phyloP scores from a whole-genome alignment of 257 asterid species.

The Nicotiana noctiflora region DNA sequence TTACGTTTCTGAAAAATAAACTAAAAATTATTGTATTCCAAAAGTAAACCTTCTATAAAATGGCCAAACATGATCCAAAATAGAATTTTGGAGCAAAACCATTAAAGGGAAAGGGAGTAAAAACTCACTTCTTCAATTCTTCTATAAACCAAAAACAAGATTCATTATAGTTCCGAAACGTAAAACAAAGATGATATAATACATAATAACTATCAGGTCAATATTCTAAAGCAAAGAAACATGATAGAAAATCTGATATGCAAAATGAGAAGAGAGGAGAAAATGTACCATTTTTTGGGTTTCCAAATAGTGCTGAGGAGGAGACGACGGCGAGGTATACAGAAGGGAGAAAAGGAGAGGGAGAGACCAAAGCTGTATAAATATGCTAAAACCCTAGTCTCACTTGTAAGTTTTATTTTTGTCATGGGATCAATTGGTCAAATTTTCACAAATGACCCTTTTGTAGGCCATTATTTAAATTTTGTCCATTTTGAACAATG shows the following conservation, averaged over 20 bases:
- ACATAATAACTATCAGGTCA: background rate
- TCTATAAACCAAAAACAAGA: background rate
- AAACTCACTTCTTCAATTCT: background rate
- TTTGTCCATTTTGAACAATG: no score
- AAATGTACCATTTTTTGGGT: background rate
- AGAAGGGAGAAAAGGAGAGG: background rate
- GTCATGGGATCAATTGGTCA: no score
- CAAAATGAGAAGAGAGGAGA: background rate
- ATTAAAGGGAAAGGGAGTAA: background rate
- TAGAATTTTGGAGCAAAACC: background rate
- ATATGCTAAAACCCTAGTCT: slow-evolving; percentile 2
- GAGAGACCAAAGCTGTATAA: background rate
- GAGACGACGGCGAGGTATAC: background rate
- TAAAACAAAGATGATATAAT: background rate
- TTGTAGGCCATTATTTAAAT: no score
- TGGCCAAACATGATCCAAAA: background rate
- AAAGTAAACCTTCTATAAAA: background rate
- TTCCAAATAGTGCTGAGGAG: background rate
- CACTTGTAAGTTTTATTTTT: background rate
- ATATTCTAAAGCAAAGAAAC: background rate
- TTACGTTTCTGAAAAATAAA: background rate
- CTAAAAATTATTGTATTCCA: background rate
- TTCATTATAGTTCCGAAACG: background rate
- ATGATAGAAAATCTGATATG: background rate
- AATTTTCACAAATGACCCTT: no score